Conservation (phyloP, 2,329 filamentous ascomycete species). For the Penicillium sp. region DNA sequence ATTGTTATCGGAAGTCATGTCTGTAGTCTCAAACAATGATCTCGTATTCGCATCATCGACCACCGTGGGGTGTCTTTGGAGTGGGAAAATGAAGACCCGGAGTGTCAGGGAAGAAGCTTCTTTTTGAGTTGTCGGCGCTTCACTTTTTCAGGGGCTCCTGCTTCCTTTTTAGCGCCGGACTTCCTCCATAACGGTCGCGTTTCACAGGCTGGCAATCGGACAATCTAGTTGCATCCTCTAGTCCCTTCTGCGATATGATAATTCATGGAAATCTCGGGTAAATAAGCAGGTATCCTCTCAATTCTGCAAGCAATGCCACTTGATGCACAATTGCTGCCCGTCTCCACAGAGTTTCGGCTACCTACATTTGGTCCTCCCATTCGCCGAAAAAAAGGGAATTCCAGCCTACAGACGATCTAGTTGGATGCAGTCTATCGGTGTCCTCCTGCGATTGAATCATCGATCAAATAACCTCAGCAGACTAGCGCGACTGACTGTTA, state of each 20-base stretch:
- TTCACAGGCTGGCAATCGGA: neutral
- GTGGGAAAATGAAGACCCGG: constrained; percentile 1
- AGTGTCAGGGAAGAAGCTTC: constrained; percentile 6
- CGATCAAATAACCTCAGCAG: neutral
- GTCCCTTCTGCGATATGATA: neutral
- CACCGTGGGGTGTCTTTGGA: neutral
- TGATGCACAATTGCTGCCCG: neutral
- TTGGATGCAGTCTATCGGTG: neutral
- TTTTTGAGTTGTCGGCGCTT: neutral
- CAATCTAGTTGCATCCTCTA: neutral
- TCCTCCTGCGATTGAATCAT: neutral
- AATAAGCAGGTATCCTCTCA: neutral
- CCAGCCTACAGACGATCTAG: neutral
- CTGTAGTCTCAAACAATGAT: neutral
- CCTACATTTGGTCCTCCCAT: neutral
- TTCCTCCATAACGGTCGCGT: neutral
- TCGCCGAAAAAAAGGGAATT: neutral
- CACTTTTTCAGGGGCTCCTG: constrained; percentile 11
- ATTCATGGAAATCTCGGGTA: neutral
- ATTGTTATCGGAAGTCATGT: neutral
- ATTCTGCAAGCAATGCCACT: neutral
- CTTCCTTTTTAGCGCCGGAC: constrained; percentile 2
- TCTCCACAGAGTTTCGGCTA: constrained; percentile 4
- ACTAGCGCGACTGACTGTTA: neutral
- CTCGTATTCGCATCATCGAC: constrained; percentile 4